Base-by-base conservation (phyloP, 2,329 filamentous ascomycete species). In the Hypoxylon sp. region DNA sequence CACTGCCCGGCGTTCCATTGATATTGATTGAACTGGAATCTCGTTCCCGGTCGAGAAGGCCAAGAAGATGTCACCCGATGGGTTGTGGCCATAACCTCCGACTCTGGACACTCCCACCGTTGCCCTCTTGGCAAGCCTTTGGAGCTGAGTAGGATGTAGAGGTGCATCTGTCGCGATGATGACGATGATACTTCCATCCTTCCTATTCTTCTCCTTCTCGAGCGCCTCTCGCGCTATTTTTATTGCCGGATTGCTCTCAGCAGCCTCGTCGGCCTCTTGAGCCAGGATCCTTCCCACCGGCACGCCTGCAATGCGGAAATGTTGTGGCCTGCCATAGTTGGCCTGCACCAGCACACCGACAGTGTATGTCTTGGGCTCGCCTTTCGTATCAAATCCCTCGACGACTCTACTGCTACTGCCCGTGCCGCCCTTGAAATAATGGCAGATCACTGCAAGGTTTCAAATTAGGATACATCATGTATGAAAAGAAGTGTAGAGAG, bases 401-500 rank as follows among this genome's bases (percentile, higher is more conserved):
- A 91, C 82, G 6, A 87, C 68, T 22, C 89, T 82, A 49, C 84
- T 88, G 69, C 84, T 84, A 0, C 84, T 88, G 0, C 89, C 89
- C 0, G 89, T 91, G 0, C 89, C 89, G 33, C 87, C 89, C 73
- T 91, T 90, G 79, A 87, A 89, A 67, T 83, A 83, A 71, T 90
- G 87, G 71, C 86, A 89, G 36, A 87, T 82, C 87, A 91, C 90
- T 65, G 12, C 6, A 7, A 36, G 24, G n/a, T 12, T 44, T 52
- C 2, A 8, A 2, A n/a, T 64, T 51, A 49, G 44, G 18, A 48
- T 40, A 3, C 14, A 24, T 32, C 6, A 1, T 12, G 2, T 11
- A 18, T 28, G 26, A 26, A 42, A n/a, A n/a, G n/a, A n/a, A n/a
- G n/a, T n/a, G n/a, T n/a, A n/a, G n/a, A 36, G 42, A 24, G 11